phyloP scores from a whole-genome alignment of 2,329 filamentous ascomycete species.

The Clonostachys solani region DNA sequence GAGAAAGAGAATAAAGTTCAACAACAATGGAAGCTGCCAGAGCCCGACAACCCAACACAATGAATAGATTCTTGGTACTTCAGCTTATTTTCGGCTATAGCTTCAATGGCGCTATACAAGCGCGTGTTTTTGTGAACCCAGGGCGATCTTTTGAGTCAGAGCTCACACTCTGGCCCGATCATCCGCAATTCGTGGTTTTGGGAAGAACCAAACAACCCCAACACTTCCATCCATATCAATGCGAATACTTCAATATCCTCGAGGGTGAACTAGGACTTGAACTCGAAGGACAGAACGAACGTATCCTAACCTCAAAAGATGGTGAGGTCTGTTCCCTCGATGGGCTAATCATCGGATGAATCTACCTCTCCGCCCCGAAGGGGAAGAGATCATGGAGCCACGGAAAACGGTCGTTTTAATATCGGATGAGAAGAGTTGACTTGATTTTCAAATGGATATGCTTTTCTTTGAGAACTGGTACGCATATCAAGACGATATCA shows the following conservation, averaged over 20 bases:
- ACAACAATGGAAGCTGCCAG: no score
- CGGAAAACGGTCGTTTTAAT: not conserved
- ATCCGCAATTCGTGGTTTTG: not conserved
- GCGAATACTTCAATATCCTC: not conserved
- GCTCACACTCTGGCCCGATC: not conserved
- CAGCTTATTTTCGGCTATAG: no score
- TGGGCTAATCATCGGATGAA: not conserved
- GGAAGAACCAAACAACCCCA: not conserved
- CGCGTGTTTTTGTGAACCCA: not conserved
- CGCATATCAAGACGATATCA: not conserved
- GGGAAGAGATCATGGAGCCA: not conserved
- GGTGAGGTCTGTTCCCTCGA: not conserved
- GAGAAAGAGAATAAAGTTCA: no score
- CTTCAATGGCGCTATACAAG: not conserved
- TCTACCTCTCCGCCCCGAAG: not conserved
- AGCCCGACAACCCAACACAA: no score
- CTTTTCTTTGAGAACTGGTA: not conserved
- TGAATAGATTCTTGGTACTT: no score
- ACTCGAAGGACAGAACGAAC: not conserved
- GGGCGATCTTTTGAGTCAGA: not conserved
- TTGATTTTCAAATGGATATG: not conserved
- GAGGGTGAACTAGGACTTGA: not conserved
- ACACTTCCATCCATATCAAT: not conserved
- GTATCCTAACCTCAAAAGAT: not conserved
- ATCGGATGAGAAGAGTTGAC: not conserved